phyloP scores from a whole-genome alignment of 2,329 filamentous ascomycete genomes.

The Alternaria novae-zelandiae region DNA sequence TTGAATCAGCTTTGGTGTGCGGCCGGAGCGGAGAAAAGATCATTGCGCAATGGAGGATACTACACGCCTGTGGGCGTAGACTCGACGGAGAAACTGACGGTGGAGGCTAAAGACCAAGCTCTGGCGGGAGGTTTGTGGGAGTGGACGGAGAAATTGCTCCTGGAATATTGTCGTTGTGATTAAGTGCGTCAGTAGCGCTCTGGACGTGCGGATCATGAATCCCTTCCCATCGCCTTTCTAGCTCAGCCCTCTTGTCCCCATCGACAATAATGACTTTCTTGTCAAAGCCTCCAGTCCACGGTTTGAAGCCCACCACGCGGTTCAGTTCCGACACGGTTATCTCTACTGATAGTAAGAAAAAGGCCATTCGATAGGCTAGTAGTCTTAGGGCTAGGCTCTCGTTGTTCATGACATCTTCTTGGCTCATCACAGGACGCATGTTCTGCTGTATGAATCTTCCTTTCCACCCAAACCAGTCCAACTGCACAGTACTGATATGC shows the following conservation, averaged over 20 bases:
- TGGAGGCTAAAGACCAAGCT: slow-evolving; percentile 11
- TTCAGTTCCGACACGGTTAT: background rate
- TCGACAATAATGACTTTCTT: background rate
- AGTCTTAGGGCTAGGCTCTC: background rate
- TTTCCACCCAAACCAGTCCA: background rate
- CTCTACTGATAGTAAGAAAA: no score
- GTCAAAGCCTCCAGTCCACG: background rate
- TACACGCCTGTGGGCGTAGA: slow-evolving; percentile 39
- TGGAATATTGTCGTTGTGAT: background rate
- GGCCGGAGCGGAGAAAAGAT: slow-evolving; percentile 30
- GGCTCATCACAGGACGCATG: background rate
- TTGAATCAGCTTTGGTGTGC: slow-evolving; percentile 50
- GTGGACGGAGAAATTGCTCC: slow-evolving; percentile 27
- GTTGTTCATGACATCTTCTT: background rate
- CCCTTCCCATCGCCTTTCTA: background rate
- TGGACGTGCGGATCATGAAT: background rate
- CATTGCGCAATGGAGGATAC: slow-evolving; percentile 47
- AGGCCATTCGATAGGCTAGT: background rate
- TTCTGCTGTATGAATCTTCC: background rate
- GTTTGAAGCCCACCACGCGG: fast-evolving
- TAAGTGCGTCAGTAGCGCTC: background rate
- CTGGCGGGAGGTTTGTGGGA: slow-evolving; percentile 21
- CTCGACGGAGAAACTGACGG: slow-evolving; percentile 10
- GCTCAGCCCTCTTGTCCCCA: background rate
- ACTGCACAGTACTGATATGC: background rate